Conservation (phyloP, 1,284 basidiomycete genomes). For the Sanguinoderma infundibulare region DNA sequence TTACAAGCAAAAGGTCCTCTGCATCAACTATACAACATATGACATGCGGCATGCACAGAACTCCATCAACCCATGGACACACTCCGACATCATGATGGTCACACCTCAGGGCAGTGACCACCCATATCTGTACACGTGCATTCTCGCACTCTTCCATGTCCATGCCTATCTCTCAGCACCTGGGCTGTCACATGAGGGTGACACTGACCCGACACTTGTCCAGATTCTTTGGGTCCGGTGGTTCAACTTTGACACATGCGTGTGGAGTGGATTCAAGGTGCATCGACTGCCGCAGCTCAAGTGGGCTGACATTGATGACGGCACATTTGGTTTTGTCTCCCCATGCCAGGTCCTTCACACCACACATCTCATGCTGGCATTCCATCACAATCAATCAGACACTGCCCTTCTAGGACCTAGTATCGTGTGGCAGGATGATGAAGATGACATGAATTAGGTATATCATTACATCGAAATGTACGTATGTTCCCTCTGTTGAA, state of each 20-base stretch:
- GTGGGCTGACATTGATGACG: constrained; percentile 32
- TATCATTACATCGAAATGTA: constrained; percentile 13
- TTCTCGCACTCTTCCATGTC: constrained; percentile 29
- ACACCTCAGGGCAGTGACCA: constrained; percentile 15
- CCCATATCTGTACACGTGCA: constrained; percentile 26
- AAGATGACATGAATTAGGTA: neutral
- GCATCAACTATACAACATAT: constrained; percentile 12
- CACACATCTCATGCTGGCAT: constrained; percentile 42
- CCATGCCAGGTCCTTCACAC: constrained; percentile 40
- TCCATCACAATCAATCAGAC: constrained; percentile 30
- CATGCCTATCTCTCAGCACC: constrained; percentile 12
- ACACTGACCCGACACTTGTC: constrained; percentile 18
- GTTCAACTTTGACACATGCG: constrained; percentile 30
- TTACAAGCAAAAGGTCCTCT: neutral
- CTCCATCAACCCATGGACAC: constrained; percentile 14
- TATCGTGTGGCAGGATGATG: constrained; percentile 15
- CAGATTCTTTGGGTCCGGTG: constrained; percentile 43
- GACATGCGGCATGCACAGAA: constrained; percentile 5
- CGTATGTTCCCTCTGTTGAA: neutral
- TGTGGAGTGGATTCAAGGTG: constrained; percentile 20
- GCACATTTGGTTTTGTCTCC: constrained; percentile 46
- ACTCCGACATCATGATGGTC: constrained; percentile 40
- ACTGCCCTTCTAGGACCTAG: constrained; percentile 25
- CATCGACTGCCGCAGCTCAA: constrained; percentile 36
- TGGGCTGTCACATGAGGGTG: neutral